These are phyloP conservation scores for Tolypocladium tropicale DNA, from an alignment of 2,329 filamentous ascomycete genomes.

Conservation along the genomic window DNA sequence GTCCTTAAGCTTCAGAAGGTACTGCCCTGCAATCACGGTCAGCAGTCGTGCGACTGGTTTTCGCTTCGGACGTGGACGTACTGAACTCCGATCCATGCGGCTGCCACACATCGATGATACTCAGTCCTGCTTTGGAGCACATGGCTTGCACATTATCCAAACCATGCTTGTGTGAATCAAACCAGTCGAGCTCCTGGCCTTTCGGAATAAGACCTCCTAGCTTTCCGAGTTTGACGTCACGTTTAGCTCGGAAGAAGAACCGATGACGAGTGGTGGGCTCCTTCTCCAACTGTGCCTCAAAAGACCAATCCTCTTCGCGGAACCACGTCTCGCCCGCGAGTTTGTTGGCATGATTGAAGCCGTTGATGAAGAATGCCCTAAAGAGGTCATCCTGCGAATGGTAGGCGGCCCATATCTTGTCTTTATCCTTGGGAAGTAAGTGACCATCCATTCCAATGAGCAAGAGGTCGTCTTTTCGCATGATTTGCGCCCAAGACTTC, in stretches of 20 bases:
- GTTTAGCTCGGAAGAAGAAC: slow-evolving; percentile 27
- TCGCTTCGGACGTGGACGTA: slow-evolving; percentile 12
- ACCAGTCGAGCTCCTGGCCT: slow-evolving; percentile 30
- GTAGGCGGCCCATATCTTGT: slow-evolving; percentile 30
- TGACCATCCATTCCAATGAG: slow-evolving; percentile 32
- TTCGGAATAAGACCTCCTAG: slow-evolving; percentile 14
- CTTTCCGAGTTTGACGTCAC: slow-evolving; percentile 17
- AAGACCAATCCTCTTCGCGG: slow-evolving; percentile 25
- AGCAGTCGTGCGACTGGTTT: not conserved
- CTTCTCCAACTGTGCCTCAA: slow-evolving; percentile 23
- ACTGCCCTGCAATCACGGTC: slow-evolving; percentile 22
- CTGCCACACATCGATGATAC: slow-evolving; percentile 24
- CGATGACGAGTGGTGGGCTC: slow-evolving; percentile 27
- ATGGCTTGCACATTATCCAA: slow-evolving; percentile 25
- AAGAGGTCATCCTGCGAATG: slow-evolving; percentile 26
- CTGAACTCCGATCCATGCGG: slow-evolving; percentile 27
- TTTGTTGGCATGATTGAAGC: slow-evolving; percentile 26
- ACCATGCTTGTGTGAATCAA: slow-evolving; percentile 31
- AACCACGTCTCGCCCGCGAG: slow-evolving; percentile 23
- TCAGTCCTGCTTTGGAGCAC: slow-evolving; percentile 27
- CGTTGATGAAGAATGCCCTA: slow-evolving; percentile 26
- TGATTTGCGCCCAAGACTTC: slow-evolving; percentile 23
- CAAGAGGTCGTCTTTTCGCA: slow-evolving; percentile 23
- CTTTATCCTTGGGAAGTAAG: slow-evolving; percentile 16
- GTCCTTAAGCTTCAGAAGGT: slow-evolving; percentile 22